Evolutionary conservation across 2,329 filamentous ascomycete species (phyloP), one percentile per base, ranked within the genome.

Genomic region (Diaporthe destruens): DNA sequence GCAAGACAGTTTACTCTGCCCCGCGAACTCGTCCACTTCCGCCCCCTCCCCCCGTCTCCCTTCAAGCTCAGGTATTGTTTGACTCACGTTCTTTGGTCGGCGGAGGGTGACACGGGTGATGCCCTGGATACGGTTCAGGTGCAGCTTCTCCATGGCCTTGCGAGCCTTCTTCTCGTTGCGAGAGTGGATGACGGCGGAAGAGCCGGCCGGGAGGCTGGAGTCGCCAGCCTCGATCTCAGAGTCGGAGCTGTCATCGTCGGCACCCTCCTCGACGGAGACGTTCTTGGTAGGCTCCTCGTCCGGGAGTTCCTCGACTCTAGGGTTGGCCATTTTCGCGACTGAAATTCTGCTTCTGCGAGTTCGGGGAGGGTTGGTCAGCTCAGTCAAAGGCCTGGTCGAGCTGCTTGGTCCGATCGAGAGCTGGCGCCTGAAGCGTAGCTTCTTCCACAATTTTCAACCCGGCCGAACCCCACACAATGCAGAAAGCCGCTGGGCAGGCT

Each of bases 81-180:
- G 72, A 93, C 95, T 89, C 88, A 98, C 96, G 88, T 98, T 98
- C 92, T 99, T 99, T 81, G 97, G 97, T 85, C 97, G 91, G 87
- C 96, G 94, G 82, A 99, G 92, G 78, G 97, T 99, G 81, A 99
- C 97, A 83, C 96, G 93, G 81, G 96, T 99, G 86, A 99, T 99
- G 83, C 96, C 97, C 81, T 94, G 93, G 79, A 99, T 93, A 82
- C 96, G 95, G 90, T 94, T 96, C 83, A 99, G 89, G 84, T 97
- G 95, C 82, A 98, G 92, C 92, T 99, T 99, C 85, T 95, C 94
- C 84, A 99, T 97, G 82, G 95, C 95, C 91, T 99, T 99, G 87
- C 96, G 93, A 80, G 96, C 97, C 92, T 99, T 99, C 94, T 99
- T 99, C 93, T 99, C 96, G 88, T 98, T 98, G 86, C 96, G 95